Evolutionary conservation across 2,329 filamentous ascomycete species (phyloP).

Genomic region (Penicillium janthinellum): DNA sequence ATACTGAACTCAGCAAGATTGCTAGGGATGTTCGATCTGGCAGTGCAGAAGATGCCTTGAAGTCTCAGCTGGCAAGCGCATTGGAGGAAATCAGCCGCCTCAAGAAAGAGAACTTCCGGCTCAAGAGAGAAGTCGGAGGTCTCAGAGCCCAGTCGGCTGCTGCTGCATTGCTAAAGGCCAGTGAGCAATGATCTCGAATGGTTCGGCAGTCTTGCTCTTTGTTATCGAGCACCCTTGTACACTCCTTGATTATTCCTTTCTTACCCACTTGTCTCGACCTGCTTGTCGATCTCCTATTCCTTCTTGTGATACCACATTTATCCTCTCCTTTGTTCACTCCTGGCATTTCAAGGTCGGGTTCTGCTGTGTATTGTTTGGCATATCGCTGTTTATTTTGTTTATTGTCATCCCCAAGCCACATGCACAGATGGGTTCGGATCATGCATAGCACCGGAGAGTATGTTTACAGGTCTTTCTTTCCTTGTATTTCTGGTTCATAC

Average conservation of each 20-base stretch:
- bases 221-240: neutral
- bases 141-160: constrained; percentile 55
- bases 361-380: constrained; percentile 17
- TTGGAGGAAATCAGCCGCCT: constrained; percentile 75
- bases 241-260: constrained; percentile 7
- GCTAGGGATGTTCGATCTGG: constrained; percentile 73
- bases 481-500: constrained; percentile 12
- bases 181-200: constrained; percentile 25
- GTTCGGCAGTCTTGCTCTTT: neutral
- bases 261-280: constrained; percentile 1
- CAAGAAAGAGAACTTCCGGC: constrained; percentile 80
- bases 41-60: constrained; percentile 77
- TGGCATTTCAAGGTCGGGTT: neutral
- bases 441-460: constrained; percentile 29
- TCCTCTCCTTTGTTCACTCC: constrained; percentile 13
- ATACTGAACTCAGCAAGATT: constrained; percentile 84
- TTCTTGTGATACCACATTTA: constrained; percentile 21
- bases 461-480: constrained; percentile 18
- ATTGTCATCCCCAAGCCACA: constrained; percentile 17
- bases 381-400: constrained; percentile 13
- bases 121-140: constrained; percentile 81
- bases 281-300: constrained; percentile 10
- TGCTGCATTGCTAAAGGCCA: constrained; percentile 34
- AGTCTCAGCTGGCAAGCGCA: constrained; percentile 69
- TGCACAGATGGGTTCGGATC: constrained; percentile 23